phyloP scores from a whole-genome alignment of 495 filamentous ascomycete species.

The Pyrenula aspistea region DNA sequence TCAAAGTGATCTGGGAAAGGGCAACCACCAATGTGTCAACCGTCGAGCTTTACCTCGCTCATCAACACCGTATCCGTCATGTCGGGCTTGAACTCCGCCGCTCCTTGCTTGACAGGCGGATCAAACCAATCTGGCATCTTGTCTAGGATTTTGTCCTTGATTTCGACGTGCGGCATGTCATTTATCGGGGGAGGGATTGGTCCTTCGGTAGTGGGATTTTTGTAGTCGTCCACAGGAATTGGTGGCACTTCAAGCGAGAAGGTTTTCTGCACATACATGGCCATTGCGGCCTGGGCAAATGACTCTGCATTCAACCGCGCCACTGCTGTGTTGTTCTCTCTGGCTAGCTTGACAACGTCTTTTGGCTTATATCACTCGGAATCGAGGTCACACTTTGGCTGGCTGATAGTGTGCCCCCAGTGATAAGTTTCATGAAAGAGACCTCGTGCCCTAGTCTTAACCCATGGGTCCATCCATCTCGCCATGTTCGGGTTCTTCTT shows the following conservation, averaged over 20 bases:
- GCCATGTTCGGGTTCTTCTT: background rate
- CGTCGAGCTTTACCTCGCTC: too few species aligned
- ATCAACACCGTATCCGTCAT: background rate
- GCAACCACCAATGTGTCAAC: too few species aligned
- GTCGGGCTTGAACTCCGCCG: background rate
- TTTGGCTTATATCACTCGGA: background rate
- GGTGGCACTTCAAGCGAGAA: background rate
- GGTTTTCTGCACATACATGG: background rate
- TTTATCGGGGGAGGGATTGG: background rate
- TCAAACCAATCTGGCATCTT: background rate
- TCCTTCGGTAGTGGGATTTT: background rate
- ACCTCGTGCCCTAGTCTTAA: background rate
- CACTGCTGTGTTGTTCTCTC: background rate
- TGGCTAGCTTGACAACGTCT: background rate
- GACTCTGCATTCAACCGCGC: background rate
- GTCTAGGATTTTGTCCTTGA: background rate
- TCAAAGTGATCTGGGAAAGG: too few species aligned
- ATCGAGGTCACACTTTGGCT: background rate
- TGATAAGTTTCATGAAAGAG: background rate
- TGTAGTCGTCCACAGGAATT: background rate
- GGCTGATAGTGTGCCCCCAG: background rate
- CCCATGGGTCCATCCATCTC: background rate
- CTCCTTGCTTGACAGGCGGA: background rate
- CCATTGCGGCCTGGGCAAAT: background rate
- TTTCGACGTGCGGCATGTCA: background rate